These are phyloP conservation scores for Fusarium sp. DNA, from an alignment of 2,329 filamentous ascomycete species.

Conservation along the genomic window DNA sequence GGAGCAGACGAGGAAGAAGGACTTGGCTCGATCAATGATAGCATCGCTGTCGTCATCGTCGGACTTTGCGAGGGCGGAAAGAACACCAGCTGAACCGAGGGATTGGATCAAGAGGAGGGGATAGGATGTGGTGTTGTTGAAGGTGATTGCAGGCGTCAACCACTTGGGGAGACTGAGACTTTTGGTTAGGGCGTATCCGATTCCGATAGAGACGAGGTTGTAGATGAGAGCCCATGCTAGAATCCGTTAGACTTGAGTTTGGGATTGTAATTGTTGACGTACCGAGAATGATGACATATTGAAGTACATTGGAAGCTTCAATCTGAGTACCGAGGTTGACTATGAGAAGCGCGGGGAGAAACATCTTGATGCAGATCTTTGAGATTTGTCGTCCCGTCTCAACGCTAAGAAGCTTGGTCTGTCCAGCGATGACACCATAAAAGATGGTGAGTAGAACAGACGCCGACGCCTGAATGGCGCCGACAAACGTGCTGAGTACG, in stretches of 20 bases:
- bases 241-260: neutral
- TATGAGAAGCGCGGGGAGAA: conserved; percentile 29
- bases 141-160: conserved; percentile 33
- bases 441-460: conserved; percentile 35
- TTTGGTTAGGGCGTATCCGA: conserved; percentile 25
- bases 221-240: conserved; percentile 31
- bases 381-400: conserved; percentile 35
- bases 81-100: conserved; percentile 31
- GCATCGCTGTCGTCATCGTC: conserved; percentile 20
- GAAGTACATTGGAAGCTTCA: conserved; percentile 21
- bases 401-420: conserved; percentile 29
- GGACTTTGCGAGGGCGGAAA: conserved; percentile 24
- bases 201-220: conserved; percentile 22
- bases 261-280: neutral
- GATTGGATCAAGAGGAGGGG: conserved; percentile 32
- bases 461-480: conserved; percentile 38
- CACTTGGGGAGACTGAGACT: conserved; percentile 27
- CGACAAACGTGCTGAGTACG: conserved; percentile 25
- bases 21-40: conserved; percentile 30
- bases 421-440: conserved; percentile 29
- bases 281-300: conserved; percentile 23
- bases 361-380: conserved; percentile 36
- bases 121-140: conserved; percentile 35
- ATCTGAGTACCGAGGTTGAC: conserved; percentile 33
- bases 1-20: conserved; percentile 35